These are phyloP conservation scores for Xerocomus amazonicus DNA, from an alignment of 1,284 basidiomycete species.

Conservation along the genomic window DNA sequence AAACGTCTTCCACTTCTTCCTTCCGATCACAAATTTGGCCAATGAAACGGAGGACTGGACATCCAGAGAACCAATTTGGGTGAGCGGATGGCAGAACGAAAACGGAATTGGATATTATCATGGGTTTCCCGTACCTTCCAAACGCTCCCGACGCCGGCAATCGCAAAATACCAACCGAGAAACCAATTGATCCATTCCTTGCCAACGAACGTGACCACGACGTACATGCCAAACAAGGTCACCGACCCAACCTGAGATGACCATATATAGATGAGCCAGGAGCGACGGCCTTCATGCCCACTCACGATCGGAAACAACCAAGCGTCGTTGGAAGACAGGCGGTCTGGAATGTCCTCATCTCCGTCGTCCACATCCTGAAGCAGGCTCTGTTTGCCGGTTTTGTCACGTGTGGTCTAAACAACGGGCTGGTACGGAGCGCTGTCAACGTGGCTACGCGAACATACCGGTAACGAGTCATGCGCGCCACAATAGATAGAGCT, in stretches of 20 bases:
- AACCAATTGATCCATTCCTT: slow-evolving; percentile 81
- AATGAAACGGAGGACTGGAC: slow-evolving; percentile 50
- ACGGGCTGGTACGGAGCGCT: neutral
- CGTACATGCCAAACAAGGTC: slow-evolving; percentile 64
- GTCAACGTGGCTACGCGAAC: slow-evolving; percentile 21
- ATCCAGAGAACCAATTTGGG: neutral
- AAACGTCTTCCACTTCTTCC: slow-evolving; percentile 50
- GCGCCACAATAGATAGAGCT: slow-evolving; percentile 65
- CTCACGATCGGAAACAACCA: slow-evolving; percentile 74
- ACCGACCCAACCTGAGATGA: slow-evolving; percentile 56
- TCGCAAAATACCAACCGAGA: slow-evolving; percentile 73
- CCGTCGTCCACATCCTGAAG: slow-evolving; percentile 32
- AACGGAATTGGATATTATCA: neutral
- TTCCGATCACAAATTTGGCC: slow-evolving; percentile 45
- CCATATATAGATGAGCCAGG: neutral
- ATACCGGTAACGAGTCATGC: slow-evolving; percentile 61
- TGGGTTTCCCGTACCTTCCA: slow-evolving; percentile 47
- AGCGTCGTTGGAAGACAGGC: slow-evolving; percentile 65
- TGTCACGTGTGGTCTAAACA: slow-evolving; percentile 11
- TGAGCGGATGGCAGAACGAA: neutral
- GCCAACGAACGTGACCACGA: slow-evolving; percentile 73
- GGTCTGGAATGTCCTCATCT: slow-evolving; percentile 46
- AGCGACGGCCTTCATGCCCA: slow-evolving; percentile 5
- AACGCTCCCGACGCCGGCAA: slow-evolving; percentile 62
- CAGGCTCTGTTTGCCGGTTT: slow-evolving; percentile 12